Base-by-base conservation (phyloP, 805 yeast species). In the Gaillardinia entomophila region DNA sequence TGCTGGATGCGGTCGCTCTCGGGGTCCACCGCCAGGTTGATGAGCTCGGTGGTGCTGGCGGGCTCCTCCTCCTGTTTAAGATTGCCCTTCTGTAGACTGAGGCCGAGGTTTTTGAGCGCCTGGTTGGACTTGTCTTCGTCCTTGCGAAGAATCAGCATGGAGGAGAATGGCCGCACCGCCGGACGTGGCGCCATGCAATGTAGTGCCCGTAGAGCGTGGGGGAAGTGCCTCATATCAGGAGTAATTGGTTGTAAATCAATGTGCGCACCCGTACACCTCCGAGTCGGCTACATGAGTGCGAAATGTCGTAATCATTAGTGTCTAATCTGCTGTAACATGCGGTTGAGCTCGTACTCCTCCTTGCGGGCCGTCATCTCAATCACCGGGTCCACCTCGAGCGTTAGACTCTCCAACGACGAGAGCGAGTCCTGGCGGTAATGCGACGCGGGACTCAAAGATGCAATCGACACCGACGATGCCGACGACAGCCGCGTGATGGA, bases 1-100 rank as follows among this genome's bases (percentile, higher is more conserved):
- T 50, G 45, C 27, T 46, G 38, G 22, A 48, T 42, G 26, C 42
- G 44, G 31, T 40, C 34, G 28, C 27, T 14, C 8, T 30, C 25
- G 24, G 30, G 17, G 24, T 16, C 32, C 4, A 18, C 30, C 5
- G 24, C 26, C 5, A 22, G 24, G 19, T 31, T 12, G 31, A 17
- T 28, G 31, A 18, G 12, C 13, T 20, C 12, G 26, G 26, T 16
- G 12, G 6, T 16, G 11, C 12, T 14, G 14, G 22, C 16, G 6
- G 25, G 25, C 10, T 19, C 17, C 24, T 29, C 26, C 18, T 32
- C 12, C 26, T 37, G 31, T 18, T 48, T 48, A 11, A 60, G 38
- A 30, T 49, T 53, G 2, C 65, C 66, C 27, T 56, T 55, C 39
- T 53, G 66, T 12, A 63, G 45, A 10, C 53, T 42, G 32, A 46